A percentile compares a stretch with the other conserved stretches of the same genome.
These are phyloP conservation scores for Plasmodium cynomolgi DNA, from an alignment of 169 alveolate genomes.

Conservation along the genomic window DNA sequence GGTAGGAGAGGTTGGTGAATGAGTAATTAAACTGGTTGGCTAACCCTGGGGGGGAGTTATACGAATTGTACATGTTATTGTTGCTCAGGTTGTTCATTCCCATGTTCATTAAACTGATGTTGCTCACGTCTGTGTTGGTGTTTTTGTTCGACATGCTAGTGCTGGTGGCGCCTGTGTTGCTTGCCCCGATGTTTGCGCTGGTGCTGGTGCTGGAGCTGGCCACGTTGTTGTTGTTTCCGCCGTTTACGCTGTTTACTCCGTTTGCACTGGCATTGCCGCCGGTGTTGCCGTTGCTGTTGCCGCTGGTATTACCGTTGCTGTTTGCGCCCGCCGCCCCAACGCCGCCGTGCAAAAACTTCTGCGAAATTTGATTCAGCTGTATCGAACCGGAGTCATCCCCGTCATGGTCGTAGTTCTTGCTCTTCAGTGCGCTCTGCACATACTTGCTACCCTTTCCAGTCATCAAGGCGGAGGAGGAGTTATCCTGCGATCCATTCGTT, in stretches of 20 bases:
- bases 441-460: slow-evolving; percentile 31
- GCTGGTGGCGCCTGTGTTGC: slow-evolving; percentile 4
- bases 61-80: slow-evolving; percentile 56
- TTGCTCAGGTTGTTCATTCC: slow-evolving; percentile 42
- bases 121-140: slow-evolving; percentile 47
- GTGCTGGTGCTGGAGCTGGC: background rate
- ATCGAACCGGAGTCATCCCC: slow-evolving; percentile 39
- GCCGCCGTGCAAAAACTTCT: slow-evolving; percentile 29
- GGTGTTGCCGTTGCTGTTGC: background rate
- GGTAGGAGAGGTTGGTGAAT: slow-evolving; percentile 47
- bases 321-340: background rate
- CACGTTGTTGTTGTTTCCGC: background rate
- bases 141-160: slow-evolving; percentile 29
- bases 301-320: background rate
- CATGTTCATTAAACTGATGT: slow-evolving; percentile 29
- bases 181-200: background rate
- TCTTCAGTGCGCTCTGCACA: slow-evolving; percentile 30
- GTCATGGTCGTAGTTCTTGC: slow-evolving; percentile 59
- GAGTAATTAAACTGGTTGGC: slow-evolving; percentile 59
- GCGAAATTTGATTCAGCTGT: slow-evolving; percentile 58
- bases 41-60: slow-evolving; percentile 72
- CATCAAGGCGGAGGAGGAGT: slow-evolving; percentile 1
- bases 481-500: slow-evolving; percentile 2
- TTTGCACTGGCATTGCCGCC: background rate
- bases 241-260: background rate